These are phyloP conservation scores for Cucurbita ficifolia DNA, from an alignment of 306 rosid genomes.

Conservation along the genomic window DNA sequence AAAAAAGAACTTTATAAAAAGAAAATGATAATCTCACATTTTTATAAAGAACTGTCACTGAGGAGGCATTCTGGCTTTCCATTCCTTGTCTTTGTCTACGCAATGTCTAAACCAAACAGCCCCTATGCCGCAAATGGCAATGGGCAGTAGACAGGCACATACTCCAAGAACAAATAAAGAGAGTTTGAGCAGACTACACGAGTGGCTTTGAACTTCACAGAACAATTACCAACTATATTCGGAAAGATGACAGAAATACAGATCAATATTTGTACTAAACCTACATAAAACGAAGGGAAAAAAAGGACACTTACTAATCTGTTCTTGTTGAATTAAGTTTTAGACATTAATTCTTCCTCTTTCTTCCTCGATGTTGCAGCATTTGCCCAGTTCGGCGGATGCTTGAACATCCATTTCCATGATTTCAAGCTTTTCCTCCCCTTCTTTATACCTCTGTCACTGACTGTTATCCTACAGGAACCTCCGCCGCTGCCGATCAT, in stretches of 20 bases:
- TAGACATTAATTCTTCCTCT: slow-evolving; percentile 41
- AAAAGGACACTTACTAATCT: background rate
- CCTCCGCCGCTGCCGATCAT: slow-evolving; percentile 29
- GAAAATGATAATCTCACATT: background rate
- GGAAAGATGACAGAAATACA: background rate
- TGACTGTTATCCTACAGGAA: slow-evolving; percentile 75
- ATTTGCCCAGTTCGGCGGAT: slow-evolving; percentile 39
- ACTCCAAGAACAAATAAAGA: background rate
- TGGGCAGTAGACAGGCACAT: background rate
- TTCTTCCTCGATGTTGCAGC: slow-evolving; percentile 35
- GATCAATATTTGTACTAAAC: background rate
- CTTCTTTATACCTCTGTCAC: slow-evolving; percentile 57
- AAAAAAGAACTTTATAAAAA: background rate
- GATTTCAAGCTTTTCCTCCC: slow-evolving; percentile 72
- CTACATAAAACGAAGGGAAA: background rate
- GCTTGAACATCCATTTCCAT: slow-evolving; percentile 84
- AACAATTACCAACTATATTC: background rate
- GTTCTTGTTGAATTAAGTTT: slow-evolving; percentile 20
- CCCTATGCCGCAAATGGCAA: background rate
- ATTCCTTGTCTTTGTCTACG: background rate
- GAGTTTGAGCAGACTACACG: background rate
- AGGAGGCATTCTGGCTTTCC: background rate
- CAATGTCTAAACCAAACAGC: background rate
- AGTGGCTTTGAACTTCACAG: background rate
- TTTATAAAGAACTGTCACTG: background rate